Percentiles rank a stretch among this genome's conserved stretches.
Conservation (phyloP, 805 yeast genomes). For the Yarrowia sp. region DNA sequence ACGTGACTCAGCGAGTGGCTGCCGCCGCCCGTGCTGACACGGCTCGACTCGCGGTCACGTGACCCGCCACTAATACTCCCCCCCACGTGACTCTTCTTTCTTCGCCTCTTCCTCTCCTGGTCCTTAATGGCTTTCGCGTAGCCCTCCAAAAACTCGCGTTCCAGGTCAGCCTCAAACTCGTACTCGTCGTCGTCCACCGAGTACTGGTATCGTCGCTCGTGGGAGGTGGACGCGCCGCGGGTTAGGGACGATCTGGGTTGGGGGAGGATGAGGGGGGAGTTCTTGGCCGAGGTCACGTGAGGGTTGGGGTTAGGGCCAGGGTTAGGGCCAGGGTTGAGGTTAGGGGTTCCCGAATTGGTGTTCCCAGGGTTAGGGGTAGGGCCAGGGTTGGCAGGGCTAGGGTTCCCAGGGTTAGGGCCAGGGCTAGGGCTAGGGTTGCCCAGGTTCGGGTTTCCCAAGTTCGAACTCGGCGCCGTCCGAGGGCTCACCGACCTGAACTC, state of each 20-base stretch:
- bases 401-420: conserved; percentile 8
- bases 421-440: background rate
- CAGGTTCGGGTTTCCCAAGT: background rate
- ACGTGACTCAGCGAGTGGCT: conserved; percentile 11
- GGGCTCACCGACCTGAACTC: conserved; percentile 1
- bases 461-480: background rate
- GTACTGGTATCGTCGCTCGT: conserved; percentile 54
- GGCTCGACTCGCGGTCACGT: background rate
- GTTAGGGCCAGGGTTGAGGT: background rate
- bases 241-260: conserved; percentile 16
- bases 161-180: conserved; percentile 68
- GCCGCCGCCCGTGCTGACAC: background rate
- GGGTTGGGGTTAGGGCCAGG: conserved; percentile 3
- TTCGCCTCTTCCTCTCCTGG: conserved; percentile 46
- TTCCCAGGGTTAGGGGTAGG: background rate
- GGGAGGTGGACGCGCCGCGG: conserved; percentile 17
- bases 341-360: background rate
- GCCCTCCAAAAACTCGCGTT: conserved; percentile 72
- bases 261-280: background rate
- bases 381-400: background rate
- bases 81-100: conserved; percentile 6
- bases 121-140: conserved; percentile 70
- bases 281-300: background rate
- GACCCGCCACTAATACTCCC: background rate
- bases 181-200: conserved; percentile 84